Evolutionary conservation across 495 filamentous ascomycete species (phyloP), one percentile per base, ranked within the genome.

Genomic region (Penicillium coprophilum): DNA sequence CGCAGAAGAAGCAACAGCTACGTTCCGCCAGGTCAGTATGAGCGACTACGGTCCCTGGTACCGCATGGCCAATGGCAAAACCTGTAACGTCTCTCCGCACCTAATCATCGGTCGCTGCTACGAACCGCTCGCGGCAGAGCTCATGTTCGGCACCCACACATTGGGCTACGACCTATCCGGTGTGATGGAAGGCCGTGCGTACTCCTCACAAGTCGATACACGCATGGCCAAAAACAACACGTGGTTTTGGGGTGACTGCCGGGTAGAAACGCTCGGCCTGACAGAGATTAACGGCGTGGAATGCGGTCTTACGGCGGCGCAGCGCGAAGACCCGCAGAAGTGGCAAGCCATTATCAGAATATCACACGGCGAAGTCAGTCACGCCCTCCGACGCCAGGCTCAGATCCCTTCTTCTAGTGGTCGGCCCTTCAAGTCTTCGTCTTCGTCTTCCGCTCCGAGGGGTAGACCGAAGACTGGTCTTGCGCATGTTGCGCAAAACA

Each of bases 211-310:
- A 31, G 64, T 70, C 7, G 82, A 85, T 34, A 51, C 58, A 0
- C 80, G 81, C 10, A 81, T 85, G 28, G 58, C 66, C 0, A 46
- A 63, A 6, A 70, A 63, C 5, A 68, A 73, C n/a, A 56, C 62
- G 3, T 85, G 80, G 80, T 82, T 80, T 65, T 85, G 82, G 81
- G 80, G 74, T 17, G 81, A 85, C 46, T 72, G 70, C 44, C 73
- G 83, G 3, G 74, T 75, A 0, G 75, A 85, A 39, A 79, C 80
- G 0, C 74, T 86, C 4, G 81, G 78, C 28, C 48, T 86, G 12
- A 74, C 79, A 20, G 73, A 73, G 15, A 65, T 85, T 10, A 84
- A 84, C 56, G 80, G 80, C 0, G 53, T 74, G 3, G 77, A 82
- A 12, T 73, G 78, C 19, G 72, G 75, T 3, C 53, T 64, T 19